phyloP scores from a whole-genome alignment of 306 rosid genomes.

The Spatholobus suberectus region DNA sequence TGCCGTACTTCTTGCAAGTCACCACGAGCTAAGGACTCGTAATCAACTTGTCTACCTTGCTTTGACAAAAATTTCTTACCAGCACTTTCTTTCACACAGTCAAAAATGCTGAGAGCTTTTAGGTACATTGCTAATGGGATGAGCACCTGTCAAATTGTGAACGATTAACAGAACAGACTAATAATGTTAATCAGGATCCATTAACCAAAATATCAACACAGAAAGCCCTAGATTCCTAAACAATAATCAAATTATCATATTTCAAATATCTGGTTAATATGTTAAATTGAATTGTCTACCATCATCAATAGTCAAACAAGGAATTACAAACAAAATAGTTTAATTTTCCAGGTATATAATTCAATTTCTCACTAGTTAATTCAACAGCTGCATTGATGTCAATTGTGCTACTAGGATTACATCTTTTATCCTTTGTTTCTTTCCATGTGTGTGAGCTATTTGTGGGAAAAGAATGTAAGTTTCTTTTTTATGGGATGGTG shows the following conservation, averaged over 20 bases:
- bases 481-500: not conserved
- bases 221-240: constrained; percentile 15
- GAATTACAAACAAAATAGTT: constrained; percentile 3
- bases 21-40: constrained; percentile 61
- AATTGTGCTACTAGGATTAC: not conserved
- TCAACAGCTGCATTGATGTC: constrained; percentile 6
- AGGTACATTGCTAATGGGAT: constrained; percentile 67
- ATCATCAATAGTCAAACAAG: not conserved
- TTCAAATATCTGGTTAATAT: constrained; percentile 25
- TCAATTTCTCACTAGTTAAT: constrained; percentile 13
- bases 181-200: not conserved
- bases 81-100: constrained; percentile 47
- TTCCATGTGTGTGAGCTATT: not conserved
- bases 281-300: not conserved
- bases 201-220: constrained; percentile 1
- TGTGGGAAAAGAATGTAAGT: not conserved
- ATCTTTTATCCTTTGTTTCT: not conserved
- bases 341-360: constrained; percentile 10
- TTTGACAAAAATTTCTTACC: constrained; percentile 47
- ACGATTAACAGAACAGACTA: constrained; percentile 29
- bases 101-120: constrained; percentile 58
- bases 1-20: constrained; percentile 61
- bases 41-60: constrained; percentile 65
- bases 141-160: constrained; percentile 67
- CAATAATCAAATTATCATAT: constrained; percentile 8